Evolutionary conservation across 345 rosid genomes (phyloP), one percentile per base, ranked within the genome.

Genomic region (Lepidium didymum): DNA sequence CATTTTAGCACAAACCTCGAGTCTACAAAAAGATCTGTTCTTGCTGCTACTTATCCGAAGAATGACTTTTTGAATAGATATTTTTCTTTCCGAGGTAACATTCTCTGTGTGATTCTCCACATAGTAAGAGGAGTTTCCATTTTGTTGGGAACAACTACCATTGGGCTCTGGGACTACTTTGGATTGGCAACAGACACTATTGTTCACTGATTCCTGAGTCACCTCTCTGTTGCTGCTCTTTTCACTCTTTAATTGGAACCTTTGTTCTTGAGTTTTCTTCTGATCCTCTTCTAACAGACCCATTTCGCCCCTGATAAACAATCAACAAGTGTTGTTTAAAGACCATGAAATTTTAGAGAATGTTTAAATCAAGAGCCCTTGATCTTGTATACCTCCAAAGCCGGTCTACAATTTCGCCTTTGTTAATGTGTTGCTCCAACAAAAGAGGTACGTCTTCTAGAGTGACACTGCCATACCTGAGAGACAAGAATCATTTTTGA

Each of bases 391-490:
- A 92, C 98, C 97, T 87, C 96, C 97, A 92, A 16, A 90, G 81
- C 62, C 75, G 76, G 75, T 90, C 90, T 25, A 88, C 80, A 37
- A 86, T 88, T 82, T 90, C 86, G 27, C 97, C 98, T 66, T 80
- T 86, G 64, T 61, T 82, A 58, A 88, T 77, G 74, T 92, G 98
- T 73, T 82, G 84, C 76, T 88, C 86, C 14, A 93, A 77, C 78
- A 90, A 77, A 31, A 56, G 18, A 43, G 83, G 84, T 43, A 92
- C 85, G 72, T 88, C 89, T 61, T 90, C 97, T 44, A 86, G 93
- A n/a, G 86, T 69, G 56, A 90, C 93, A 78, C 86, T 90, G 31
- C 96, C 98, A 69, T 88, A 87, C 96, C 98, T 92, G 67, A 62
- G 5, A 53, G 45, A 53, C 47, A 53, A 35, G 12, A 44, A 16